phyloP scores from a whole-genome alignment of 305 asterid species.

The Solanum hybrid region DNA sequence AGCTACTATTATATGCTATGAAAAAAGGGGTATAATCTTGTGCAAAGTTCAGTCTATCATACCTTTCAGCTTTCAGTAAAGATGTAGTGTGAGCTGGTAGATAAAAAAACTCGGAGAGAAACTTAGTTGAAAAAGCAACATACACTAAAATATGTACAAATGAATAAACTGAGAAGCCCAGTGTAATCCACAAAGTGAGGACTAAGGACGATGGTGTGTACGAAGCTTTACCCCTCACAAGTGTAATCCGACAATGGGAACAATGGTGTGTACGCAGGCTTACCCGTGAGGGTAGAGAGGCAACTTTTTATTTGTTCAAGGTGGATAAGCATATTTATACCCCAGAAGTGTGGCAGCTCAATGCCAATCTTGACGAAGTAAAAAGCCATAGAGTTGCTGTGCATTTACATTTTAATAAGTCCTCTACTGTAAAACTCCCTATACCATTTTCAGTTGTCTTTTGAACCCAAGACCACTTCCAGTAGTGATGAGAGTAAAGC shows the following conservation, averaged over 20 bases:
- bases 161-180: background rate
- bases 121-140: background rate
- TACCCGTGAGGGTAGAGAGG: background rate
- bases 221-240: background rate
- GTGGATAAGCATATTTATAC: background rate
- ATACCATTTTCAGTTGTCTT: background rate
- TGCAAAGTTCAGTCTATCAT: background rate
- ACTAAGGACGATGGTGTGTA: background rate
- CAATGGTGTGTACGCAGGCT: background rate
- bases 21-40: background rate
- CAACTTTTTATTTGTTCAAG: background rate
- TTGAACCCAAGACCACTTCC: background rate
- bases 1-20: background rate
- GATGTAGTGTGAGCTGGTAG: background rate
- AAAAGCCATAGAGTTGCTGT: background rate
- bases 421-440: background rate
- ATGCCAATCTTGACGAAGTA: background rate
- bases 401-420: background rate
- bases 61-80: background rate
- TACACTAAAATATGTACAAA: background rate
- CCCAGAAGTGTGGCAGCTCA: background rate
- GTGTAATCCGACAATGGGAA: background rate
- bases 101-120: background rate
- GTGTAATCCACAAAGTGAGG: background rate
- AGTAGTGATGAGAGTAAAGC: background rate